phyloP scores from a whole-genome alignment of 495 filamentous ascomycete genomes.

The Penicillium cataractarum region DNA sequence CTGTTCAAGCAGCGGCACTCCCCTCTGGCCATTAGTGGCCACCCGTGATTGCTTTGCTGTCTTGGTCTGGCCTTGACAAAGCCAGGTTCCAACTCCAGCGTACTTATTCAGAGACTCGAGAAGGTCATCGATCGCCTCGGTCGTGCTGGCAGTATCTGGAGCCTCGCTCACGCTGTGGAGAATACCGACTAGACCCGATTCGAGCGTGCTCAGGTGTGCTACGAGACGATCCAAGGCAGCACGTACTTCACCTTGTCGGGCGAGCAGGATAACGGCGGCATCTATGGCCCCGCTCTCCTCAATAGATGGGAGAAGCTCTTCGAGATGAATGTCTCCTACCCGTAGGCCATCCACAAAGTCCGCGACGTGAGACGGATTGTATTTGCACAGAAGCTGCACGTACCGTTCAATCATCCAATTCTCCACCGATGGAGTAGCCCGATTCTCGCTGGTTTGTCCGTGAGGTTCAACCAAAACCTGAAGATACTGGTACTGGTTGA shows the following conservation, averaged over 20 bases:
- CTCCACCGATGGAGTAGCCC: constrained; percentile 32
- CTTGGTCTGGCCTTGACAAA: constrained; percentile 89
- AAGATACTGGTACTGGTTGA: constrained; percentile 77
- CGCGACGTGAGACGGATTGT: constrained; percentile 79
- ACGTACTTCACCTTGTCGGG: constrained; percentile 82
- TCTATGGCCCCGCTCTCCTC: constrained; percentile 89
- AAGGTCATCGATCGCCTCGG: constrained; percentile 60
- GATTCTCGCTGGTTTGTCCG: constrained; percentile 43
- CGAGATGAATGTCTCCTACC: constrained; percentile 78
- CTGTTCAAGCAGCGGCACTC: constrained; percentile 52
- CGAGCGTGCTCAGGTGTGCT: constrained; percentile 73
- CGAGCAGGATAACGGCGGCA: constrained; percentile 89
- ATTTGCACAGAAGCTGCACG: constrained; percentile 85
- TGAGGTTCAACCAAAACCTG: constrained; percentile 74
- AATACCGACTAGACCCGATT: constrained; percentile 77
- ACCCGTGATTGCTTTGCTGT: constrained; percentile 47
- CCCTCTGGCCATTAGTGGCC: constrained; percentile 42
- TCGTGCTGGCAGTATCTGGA: constrained; percentile 56
- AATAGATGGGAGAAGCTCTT: constrained; percentile 81
- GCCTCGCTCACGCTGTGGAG: constrained; percentile 57
- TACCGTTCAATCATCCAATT: constrained; percentile 78
- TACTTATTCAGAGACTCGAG: constrained; percentile 84
- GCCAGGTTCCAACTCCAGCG: constrained; percentile 87
- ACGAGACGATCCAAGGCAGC: constrained; percentile 85
- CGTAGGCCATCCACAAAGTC: constrained; percentile 80